These are phyloP conservation scores for Eucalyptus regnans DNA, from an alignment of 345 rosid genomes.

Conservation along the genomic window DNA sequence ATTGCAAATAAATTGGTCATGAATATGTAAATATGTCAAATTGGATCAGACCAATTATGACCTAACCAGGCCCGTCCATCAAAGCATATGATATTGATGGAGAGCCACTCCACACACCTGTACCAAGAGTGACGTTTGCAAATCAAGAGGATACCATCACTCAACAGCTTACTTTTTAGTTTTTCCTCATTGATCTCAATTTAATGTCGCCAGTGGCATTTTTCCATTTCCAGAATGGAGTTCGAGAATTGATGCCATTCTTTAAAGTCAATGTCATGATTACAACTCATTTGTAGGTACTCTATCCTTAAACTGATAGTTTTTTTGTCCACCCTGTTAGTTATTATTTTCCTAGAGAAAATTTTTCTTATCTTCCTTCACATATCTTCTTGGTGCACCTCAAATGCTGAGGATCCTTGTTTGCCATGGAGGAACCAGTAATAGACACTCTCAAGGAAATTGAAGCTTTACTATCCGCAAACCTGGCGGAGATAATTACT, in stretches of 20 bases:
- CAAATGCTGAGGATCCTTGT: background rate
- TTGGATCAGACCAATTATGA: background rate
- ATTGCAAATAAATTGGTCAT: background rate
- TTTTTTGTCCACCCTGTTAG: background rate
- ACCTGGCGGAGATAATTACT: slow-evolving; percentile 43
- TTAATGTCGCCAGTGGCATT: background rate
- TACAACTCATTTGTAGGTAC: slow-evolving; percentile 45
- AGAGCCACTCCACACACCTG: slow-evolving; percentile 31
- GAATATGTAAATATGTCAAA: too few relatives aligned
- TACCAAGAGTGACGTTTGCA: slow-evolving; percentile 32
- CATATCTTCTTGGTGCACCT: background rate
- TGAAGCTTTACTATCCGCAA: slow-evolving; percentile 43
- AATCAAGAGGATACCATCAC: slow-evolving; percentile 61
- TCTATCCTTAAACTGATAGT: background rate
- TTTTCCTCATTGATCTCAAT: background rate
- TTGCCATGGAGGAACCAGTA: slow-evolving; percentile 32
- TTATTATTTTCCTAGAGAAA: background rate
- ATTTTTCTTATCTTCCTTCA: background rate
- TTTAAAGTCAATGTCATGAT: slow-evolving; percentile 26
- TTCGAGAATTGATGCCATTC: slow-evolving; percentile 56
- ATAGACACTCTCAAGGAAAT: slow-evolving; percentile 39
- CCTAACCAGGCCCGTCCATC: background rate
- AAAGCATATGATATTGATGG: slow-evolving; percentile 49
- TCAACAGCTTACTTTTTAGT: slow-evolving; percentile 14
- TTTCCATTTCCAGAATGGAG: slow-evolving; percentile 38